Evolutionary conservation across 169 alveolate genomes (phyloP).

Genomic region (Pseudocohnilembus persalinus): DNA sequence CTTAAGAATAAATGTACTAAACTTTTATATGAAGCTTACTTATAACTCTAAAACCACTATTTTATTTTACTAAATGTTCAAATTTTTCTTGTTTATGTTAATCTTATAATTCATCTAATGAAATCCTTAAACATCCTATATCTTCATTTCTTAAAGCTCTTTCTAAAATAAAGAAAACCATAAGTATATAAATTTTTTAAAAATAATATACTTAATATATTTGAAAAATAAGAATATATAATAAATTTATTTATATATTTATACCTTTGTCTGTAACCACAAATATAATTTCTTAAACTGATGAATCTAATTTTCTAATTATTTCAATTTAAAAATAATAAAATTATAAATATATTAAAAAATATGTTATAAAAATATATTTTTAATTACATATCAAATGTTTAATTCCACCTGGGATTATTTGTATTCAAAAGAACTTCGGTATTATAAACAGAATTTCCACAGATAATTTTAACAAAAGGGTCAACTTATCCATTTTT

Average conservation of each 20-base stretch:
- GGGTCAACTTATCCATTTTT: not conserved
- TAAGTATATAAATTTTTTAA: not conserved
- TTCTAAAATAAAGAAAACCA: not conserved
- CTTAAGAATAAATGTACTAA: not conserved
- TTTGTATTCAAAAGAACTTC: not conserved
- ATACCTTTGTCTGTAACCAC: not conserved
- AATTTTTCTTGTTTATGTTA: not conserved
- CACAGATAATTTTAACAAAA: slow-evolving; percentile 1
- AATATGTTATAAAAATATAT: not conserved
- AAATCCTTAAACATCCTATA: not conserved
- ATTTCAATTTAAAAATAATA: no score
- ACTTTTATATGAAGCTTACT: not conserved
- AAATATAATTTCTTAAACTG: not conserved
- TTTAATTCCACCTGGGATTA: slow-evolving; percentile 23
- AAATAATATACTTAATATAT: not conserved
- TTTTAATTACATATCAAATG: slow-evolving; percentile 13
- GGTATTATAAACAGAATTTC: not conserved
- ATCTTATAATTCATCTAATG: not conserved
- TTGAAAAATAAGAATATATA: not conserved
- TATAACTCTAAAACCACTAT: not conserved
- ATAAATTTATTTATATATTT: no score
- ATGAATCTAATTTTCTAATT: not conserved
- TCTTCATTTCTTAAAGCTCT: not conserved
- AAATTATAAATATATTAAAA: not conserved
- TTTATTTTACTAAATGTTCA: not conserved